Evolutionary conservation across 352 stramenopile species (phyloP).

Genomic region (Phytophthora lateralis): DNA sequence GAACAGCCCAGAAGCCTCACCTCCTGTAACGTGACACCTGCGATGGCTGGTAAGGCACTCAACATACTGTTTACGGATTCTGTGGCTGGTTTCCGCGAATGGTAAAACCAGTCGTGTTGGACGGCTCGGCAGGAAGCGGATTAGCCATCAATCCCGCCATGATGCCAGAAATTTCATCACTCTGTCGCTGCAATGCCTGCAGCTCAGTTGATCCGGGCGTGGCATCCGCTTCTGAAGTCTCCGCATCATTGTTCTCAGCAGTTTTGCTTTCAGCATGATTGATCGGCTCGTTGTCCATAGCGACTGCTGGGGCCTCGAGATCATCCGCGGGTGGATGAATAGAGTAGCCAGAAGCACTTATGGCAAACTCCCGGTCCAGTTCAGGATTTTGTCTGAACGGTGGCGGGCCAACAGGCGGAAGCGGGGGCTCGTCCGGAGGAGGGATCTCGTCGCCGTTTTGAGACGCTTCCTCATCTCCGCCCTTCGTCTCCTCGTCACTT

Average conservation of each 20-base stretch:
- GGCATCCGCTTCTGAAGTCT: not conserved
- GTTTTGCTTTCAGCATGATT: slow-evolving; percentile 10
- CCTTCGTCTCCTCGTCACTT: slow-evolving; percentile 35
- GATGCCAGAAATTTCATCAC: slow-evolving; percentile 32
- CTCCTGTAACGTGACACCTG: slow-evolving; percentile 3
- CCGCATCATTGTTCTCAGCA: not conserved
- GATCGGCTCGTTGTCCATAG: slow-evolving; percentile 19
- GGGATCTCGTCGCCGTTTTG: slow-evolving; percentile 5
- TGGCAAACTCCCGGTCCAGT: slow-evolving; percentile 27
- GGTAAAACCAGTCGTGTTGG: slow-evolving; percentile 29
- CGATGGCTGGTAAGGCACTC: not conserved
- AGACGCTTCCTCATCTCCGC: slow-evolving; percentile 29
- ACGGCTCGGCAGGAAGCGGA: slow-evolving; percentile 7
- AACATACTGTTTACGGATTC: slow-evolving; percentile 19
- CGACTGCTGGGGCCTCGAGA: slow-evolving; percentile 31
- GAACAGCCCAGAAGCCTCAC: not conserved
- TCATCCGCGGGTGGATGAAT: slow-evolving; percentile 32
- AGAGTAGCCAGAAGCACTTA: slow-evolving; percentile 28
- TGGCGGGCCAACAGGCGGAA: slow-evolving; percentile 29
- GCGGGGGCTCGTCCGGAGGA: slow-evolving; percentile 25
- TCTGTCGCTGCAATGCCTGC: slow-evolving; percentile 23
- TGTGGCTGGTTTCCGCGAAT: slow-evolving; percentile 31
- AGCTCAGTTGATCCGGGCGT: slow-evolving; percentile 1
- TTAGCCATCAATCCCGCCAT: slow-evolving; percentile 30
- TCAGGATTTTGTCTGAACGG: slow-evolving; percentile 43